Percentiles rank a stretch among this genome's conserved stretches.
Conservation (phyloP, 1,284 basidiomycete genomes). For the Pterulicium gracile region DNA sequence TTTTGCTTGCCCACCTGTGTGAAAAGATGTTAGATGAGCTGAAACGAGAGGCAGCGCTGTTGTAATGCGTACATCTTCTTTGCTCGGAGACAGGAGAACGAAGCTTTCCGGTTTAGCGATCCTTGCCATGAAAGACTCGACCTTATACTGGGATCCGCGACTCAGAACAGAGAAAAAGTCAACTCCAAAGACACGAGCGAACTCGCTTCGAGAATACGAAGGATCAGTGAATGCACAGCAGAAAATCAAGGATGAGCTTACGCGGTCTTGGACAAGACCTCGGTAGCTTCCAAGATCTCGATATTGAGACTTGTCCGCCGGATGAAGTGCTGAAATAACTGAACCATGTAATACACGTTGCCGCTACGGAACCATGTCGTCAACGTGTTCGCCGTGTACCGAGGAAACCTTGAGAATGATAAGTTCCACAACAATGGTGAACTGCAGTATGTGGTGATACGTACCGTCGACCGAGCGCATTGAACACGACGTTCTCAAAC, state of each 20-base stretch:
- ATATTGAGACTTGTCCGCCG: constrained; percentile 58
- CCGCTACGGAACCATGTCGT: constrained; percentile 65
- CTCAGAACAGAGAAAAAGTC: constrained; percentile 95
- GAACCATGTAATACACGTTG: constrained; percentile 40
- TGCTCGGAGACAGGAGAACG: constrained; percentile 80
- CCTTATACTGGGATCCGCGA: constrained; percentile 95
- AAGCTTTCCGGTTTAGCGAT: constrained; percentile 97
- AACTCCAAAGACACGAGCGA: constrained; percentile 92
- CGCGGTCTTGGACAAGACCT: constrained; percentile 84
- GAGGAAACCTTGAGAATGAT: constrained; percentile 53
- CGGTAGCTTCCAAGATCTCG: constrained; percentile 70
- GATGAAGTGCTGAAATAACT: constrained; percentile 54
- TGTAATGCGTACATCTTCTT: constrained; percentile 68
- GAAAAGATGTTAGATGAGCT: constrained; percentile 4
- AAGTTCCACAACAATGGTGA: neutral
- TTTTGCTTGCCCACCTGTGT: constrained; percentile 91
- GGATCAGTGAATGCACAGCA: too few relatives aligned
- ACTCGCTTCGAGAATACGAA: constrained; percentile 52
- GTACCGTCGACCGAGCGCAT: constrained; percentile 66
- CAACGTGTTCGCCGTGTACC: constrained; percentile 58
- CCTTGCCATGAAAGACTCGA: constrained; percentile 96
- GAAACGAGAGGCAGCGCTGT: too few relatives aligned
- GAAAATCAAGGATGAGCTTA: constrained; percentile 25
- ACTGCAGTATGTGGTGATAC: constrained; percentile 9
- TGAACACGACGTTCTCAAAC: constrained; percentile 85